Base-by-base conservation (phyloP, 345 rosid genomes). In the Citrus sp. region DNA sequence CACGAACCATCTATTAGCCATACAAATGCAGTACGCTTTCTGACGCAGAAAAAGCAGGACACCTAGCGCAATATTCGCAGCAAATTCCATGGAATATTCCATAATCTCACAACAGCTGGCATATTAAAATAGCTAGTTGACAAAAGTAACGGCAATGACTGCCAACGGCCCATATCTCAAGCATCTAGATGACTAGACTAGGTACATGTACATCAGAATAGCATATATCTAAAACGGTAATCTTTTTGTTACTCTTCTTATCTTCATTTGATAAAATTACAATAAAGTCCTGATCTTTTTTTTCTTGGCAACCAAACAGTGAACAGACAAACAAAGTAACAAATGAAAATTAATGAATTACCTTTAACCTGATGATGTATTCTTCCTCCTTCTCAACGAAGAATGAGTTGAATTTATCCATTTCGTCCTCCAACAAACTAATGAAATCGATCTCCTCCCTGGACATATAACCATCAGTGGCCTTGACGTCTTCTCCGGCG, bases 361-460 rank as follows among this genome's bases (percentile, higher is more conserved):
- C 98, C 97, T 96, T 96, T 77, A 96, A 87, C 80, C 87, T 84
- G 79, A 96, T 96, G 89, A 96, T 90, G 78, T 94, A 92, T 71
- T 96, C 99, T 86, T 96, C 99, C 90, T 96, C 99, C 74, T 96
- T 86, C 85, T 94, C 98, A 35, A 94, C 93, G 81, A 94, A 96
- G 87, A 96, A 94, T 5, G 87, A 46, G 72, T 96, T 96, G 85
- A 96, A 94, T 83, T 96, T 96, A 90, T 96, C 97, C 64, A 95
- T 86, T 84, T 95, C 98, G 46, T 80, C 92, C 74, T 93, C 99
- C 82, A 96, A 85, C 69, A 88, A 83, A 37, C 80, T 82, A 67
- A 89, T 85, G 78, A 96, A 94, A 85, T 92, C 90, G 66, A 83
- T 75, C 82, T 91, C 99, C 79, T 95, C 98, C 14, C 78, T 75